These are phyloP conservation scores for Cichorium intybus DNA, from an alignment of 140 eudicot genomes.

Conservation along the genomic window DNA sequence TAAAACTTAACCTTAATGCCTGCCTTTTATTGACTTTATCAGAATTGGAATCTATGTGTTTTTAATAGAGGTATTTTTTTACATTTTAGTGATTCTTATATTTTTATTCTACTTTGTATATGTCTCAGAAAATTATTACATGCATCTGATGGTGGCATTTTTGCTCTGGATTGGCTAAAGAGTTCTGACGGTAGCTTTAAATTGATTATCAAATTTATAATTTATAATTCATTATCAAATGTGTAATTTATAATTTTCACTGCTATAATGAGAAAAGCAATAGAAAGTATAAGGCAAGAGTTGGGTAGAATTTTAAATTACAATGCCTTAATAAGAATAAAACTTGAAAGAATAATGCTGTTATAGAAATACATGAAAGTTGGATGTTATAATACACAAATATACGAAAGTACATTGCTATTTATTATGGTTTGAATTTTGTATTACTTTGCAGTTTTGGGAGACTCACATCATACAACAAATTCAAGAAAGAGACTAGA, in stretches of 20 bases:
- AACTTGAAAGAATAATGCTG: too few species aligned
- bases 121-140: conserved; percentile 77
- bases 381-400: too few species aligned
- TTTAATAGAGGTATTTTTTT: not conserved
- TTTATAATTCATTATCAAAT: too few species aligned
- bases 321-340: too few species aligned
- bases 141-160: conserved; percentile 91
- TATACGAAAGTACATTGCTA: not conserved
- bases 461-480: too few species aligned
- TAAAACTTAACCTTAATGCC: not conserved
- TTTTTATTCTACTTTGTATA: conserved; percentile 15
- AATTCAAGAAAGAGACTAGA: too few species aligned
- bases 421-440: not conserved
- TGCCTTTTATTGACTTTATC: not conserved
- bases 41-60: not conserved
- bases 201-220: too few species aligned
- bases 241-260: too few species aligned
- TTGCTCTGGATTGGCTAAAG: conserved; percentile 92
- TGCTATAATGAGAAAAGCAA: too few species aligned
- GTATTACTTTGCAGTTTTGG: conserved; percentile 48
- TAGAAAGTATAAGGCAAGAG: too few species aligned
- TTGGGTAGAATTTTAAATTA: too few species aligned
- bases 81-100: conserved; percentile 9
- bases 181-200: conserved; percentile 63
- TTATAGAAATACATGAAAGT: too few species aligned